These are phyloP conservation scores for Thelonectria discophora DNA, from an alignment of 2,329 filamentous ascomycete genomes.

Conservation along the genomic window DNA sequence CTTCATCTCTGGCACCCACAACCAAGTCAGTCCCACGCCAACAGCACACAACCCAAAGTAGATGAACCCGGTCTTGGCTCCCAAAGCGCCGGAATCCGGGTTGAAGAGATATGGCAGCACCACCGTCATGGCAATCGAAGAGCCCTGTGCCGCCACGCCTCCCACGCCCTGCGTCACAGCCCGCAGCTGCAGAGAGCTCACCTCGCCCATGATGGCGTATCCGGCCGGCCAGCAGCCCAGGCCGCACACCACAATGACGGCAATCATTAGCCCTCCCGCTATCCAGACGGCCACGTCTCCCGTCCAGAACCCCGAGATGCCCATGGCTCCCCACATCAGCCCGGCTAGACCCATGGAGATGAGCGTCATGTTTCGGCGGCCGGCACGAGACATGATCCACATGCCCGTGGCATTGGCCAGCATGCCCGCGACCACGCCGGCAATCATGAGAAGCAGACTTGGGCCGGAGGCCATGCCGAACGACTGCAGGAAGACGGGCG, in stretches of 20 bases:
- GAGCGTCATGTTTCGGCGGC: conserved; percentile 52
- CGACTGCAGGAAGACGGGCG: conserved; percentile 49
- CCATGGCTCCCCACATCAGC: conserved; percentile 55
- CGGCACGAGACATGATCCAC: conserved; percentile 53
- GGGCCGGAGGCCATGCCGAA: conserved; percentile 42
- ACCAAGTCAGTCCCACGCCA: neutral
- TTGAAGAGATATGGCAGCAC: conserved; percentile 23
- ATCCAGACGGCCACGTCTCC: neutral
- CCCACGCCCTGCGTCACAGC: conserved; percentile 47
- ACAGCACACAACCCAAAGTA: neutral
- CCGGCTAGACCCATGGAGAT: conserved; percentile 45
- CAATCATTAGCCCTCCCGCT: conserved; percentile 45
- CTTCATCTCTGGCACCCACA: conserved; percentile 54
- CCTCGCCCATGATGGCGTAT: conserved; percentile 47
- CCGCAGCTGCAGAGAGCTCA: conserved; percentile 24
- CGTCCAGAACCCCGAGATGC: conserved; percentile 11
- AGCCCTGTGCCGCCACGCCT: conserved; percentile 50
- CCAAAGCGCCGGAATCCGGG: neutral
- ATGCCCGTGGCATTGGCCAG: conserved; percentile 54
- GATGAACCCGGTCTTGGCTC: neutral
- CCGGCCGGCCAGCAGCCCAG: conserved; percentile 52
- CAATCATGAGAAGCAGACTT: conserved; percentile 56
- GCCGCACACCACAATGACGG: conserved; percentile 49
- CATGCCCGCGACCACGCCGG: conserved; percentile 50
- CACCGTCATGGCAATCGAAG: conserved; percentile 41